Evolutionary conservation across 2,329 filamentous ascomycete species (phyloP), one percentile per base, ranked within the genome.

Genomic region (Monilinia laxa): DNA sequence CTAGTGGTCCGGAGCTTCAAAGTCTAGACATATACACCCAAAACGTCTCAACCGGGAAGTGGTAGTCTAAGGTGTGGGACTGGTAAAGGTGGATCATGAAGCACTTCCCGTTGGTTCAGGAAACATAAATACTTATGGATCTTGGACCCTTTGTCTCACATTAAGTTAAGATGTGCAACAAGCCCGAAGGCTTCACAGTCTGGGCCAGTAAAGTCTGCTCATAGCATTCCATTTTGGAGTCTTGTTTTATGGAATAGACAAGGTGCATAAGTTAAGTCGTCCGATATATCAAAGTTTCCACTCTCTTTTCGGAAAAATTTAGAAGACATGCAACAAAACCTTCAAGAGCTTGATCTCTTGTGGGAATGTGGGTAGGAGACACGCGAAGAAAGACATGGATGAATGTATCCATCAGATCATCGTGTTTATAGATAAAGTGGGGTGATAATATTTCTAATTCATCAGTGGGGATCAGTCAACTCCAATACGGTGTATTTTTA

Each of bases 151-250:
- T 51, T 16, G 53, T 64, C 10, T 47, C 62, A 49, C 9, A 20
- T 64, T 49, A 14, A 51, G 14, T 47, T 14, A 58, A 25, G 62
- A 58, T 20, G 47, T 56, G 62, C 52, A 55, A 57, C 52, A 64
- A 49, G 40, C 25, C 3, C 10, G 25, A 45, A 51, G 18, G 9
- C 16, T 25, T 49, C 25, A 42, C 38, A 28, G 55, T 28, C 3
- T 52, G 49, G 23, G 28, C 35, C 23, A 49, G 42, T 3, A 49
- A 18, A 23, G 9, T 59, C 28, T 49, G 10, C 12, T 23, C 6
- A 35, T 0, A 25, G 12, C 11, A 49, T 49, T 1, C 2, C 3
- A 35, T 35, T 7, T 7, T 51, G 28, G 28, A 38, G 28, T 51
- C 9, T 23, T 18, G 9, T 51, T 51, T 35, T 45, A 51, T 49